Percentiles rank a stretch among this genome's conserved stretches.
Evolutionary conservation across 225 moss, liverwort and hornwort species (phyloP).

Genomic region (Anthoceros angustus): DNA sequence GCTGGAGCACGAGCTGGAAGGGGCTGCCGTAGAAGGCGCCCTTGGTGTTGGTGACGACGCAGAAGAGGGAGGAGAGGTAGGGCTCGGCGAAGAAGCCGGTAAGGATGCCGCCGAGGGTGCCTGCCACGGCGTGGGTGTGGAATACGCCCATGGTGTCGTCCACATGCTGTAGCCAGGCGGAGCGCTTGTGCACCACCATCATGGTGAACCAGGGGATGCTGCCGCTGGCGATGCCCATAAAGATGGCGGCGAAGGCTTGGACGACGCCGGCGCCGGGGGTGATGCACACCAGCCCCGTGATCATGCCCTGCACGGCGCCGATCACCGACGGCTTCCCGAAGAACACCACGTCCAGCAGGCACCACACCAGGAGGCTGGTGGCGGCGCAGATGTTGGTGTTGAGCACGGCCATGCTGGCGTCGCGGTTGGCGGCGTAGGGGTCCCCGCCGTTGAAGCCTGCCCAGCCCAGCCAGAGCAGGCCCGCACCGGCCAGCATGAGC

Average conservation of each 20-base stretch:
- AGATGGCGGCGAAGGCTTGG: not conserved
- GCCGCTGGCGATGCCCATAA: not conserved
- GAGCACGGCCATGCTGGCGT: not conserved
- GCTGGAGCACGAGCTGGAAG: not conserved
- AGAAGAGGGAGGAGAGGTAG: not conserved
- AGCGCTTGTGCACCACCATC: not conserved
- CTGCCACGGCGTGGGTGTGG: not conserved
- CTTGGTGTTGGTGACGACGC: not conserved
- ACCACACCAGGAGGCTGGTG: not conserved
- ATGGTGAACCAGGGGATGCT: not conserved
- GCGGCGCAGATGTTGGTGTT: not conserved
- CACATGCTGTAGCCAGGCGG: not conserved
- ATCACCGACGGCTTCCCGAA: constrained; percentile 2
- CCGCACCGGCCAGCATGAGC: not conserved
- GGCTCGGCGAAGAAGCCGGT: not conserved
- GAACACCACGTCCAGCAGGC: not conserved
- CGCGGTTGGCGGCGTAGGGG: not conserved
- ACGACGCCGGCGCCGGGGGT: not conserved
- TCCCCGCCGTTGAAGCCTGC: not conserved
- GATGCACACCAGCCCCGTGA: not conserved
- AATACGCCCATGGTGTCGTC: not conserved
- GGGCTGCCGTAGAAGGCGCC: not conserved
- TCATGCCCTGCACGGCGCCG: constrained; percentile 3
- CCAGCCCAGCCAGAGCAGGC: not conserved
- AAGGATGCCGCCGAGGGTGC: not conserved